Conservation (phyloP, 2,329 filamentous ascomycete genomes). For the Alternaria sp. region DNA sequence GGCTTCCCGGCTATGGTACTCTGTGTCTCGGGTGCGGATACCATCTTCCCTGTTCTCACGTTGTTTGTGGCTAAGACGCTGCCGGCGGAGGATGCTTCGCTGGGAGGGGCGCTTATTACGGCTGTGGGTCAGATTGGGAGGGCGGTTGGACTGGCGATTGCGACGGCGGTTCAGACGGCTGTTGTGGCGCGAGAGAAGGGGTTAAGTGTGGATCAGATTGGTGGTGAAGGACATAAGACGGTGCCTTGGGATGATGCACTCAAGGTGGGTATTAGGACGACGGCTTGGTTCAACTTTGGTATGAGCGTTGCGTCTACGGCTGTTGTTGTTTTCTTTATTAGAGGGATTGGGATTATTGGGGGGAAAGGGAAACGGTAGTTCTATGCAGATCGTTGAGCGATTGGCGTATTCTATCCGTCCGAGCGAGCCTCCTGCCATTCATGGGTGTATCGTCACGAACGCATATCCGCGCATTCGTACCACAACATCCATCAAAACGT, state of each 20-base stretch:
- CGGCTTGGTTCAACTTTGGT: constrained; percentile 51
- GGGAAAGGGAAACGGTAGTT: neutral
- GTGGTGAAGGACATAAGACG: constrained; percentile 24
- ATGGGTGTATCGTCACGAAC: too few relatives aligned
- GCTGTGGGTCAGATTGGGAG: constrained; percentile 70
- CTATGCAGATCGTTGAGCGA: neutral
- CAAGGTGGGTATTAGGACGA: constrained; percentile 48
- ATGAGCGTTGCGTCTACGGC: constrained; percentile 43
- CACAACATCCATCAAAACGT: too few relatives aligned
- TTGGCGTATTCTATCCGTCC: too few relatives aligned
- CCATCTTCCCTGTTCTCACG: constrained; percentile 69
- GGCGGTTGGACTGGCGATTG: constrained; percentile 69
- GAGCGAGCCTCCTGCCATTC: too few relatives aligned
- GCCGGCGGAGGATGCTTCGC: constrained; percentile 68
- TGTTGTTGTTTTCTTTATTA: constrained; percentile 41
- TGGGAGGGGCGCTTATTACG: constrained; percentile 73
- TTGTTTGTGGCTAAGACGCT: constrained; percentile 70
- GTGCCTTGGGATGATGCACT: constrained; percentile 38
- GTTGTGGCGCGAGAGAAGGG: constrained; percentile 49
- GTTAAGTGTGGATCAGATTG: constrained; percentile 35
- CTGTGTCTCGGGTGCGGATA: constrained; percentile 70
- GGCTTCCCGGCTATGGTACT: constrained; percentile 71
- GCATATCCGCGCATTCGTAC: too few relatives aligned
- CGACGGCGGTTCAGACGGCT: constrained; percentile 69
- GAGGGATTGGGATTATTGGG: constrained; percentile 28